phyloP scores from a whole-genome alignment of 192 early-diverging fungal genomes.

The Coemansia sp. region DNA sequence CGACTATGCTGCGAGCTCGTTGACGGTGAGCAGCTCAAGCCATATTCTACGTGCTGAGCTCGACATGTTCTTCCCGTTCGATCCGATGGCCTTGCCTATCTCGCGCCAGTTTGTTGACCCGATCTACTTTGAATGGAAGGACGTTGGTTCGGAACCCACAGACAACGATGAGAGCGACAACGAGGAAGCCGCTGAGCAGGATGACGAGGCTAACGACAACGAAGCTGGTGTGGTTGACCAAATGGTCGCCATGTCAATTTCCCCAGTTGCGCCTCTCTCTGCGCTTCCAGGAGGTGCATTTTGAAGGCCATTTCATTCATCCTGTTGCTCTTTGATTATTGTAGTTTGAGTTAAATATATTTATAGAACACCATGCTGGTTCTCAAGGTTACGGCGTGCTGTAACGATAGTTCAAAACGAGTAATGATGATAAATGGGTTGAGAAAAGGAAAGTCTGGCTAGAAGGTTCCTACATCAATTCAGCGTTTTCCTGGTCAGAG shows the following conservation, averaged over 20 bases:
- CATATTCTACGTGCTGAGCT: constrained; percentile 54
- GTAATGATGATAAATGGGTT: too few species aligned
- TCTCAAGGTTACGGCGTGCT: too few species aligned
- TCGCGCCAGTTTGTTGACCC: constrained; percentile 68
- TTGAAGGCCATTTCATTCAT: neutral
- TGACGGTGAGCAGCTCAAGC: constrained; percentile 8
- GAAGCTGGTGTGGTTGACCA: constrained; percentile 36
- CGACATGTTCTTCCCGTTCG: constrained; percentile 92
- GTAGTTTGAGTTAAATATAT: neutral
- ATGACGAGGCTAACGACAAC: constrained; percentile 57
- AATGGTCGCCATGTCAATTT: constrained; percentile 51
- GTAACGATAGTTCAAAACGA: too few species aligned
- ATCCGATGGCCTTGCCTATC: constrained; percentile 79
- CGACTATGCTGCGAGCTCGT: constrained; percentile 7
- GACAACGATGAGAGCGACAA: constrained; percentile 58
- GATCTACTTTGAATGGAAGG: constrained; percentile 83
- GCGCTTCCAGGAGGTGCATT: constrained; percentile 15
- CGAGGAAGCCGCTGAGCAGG: constrained; percentile 60
- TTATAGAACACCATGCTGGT: neutral
- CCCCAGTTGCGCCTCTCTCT: constrained; percentile 29
- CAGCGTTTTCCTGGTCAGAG: too few species aligned
- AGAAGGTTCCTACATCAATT: too few species aligned
- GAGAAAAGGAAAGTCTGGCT: too few species aligned
- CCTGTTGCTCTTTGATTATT: neutral
- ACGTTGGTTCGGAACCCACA: constrained; percentile 57